Evolutionary conservation across 768 basidiomycete species (phyloP).

Genomic region (Pleurotus pulmonarius): DNA sequence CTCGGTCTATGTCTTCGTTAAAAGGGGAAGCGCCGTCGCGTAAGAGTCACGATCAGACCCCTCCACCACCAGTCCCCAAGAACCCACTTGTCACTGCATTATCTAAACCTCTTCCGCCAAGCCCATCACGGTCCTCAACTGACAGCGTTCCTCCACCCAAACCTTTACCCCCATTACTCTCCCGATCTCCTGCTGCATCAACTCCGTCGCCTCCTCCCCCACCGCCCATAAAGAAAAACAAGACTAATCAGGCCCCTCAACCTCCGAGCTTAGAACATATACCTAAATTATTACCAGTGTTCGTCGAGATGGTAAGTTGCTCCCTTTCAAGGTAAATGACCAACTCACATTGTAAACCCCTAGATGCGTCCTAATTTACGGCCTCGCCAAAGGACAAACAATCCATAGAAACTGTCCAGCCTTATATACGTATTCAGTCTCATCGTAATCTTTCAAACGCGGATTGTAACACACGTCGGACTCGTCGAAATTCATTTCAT

Average conservation of each 20-base stretch:
- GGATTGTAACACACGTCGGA: no score
- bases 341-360: not conserved
- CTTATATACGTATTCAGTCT: no score
- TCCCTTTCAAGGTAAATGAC: not conserved
- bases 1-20: constrained; percentile 41
- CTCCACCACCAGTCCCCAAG: constrained; percentile 39
- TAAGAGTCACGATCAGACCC: constrained; percentile 26
- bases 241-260: constrained; percentile 39
- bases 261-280: constrained; percentile 78
- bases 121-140: constrained; percentile 20
- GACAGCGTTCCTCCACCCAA: constrained; percentile 8
- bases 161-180: not conserved
- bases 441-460: no score
- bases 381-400: constrained; percentile 18
- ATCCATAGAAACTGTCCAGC: not conserved
- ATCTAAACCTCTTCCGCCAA: constrained; percentile 41
- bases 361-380: constrained; percentile 44
- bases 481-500: no score
- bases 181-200: not conserved
- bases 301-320: constrained; percentile 81
- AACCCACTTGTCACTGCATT: constrained; percentile 22
- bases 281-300: constrained; percentile 81
- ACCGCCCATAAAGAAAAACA: constrained; percentile 37
- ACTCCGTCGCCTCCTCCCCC: constrained; percentile 12
- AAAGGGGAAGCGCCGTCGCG: constrained; percentile 17